Conservation (phyloP, 208 protist species). For the Trypanosoma theileri region DNA sequence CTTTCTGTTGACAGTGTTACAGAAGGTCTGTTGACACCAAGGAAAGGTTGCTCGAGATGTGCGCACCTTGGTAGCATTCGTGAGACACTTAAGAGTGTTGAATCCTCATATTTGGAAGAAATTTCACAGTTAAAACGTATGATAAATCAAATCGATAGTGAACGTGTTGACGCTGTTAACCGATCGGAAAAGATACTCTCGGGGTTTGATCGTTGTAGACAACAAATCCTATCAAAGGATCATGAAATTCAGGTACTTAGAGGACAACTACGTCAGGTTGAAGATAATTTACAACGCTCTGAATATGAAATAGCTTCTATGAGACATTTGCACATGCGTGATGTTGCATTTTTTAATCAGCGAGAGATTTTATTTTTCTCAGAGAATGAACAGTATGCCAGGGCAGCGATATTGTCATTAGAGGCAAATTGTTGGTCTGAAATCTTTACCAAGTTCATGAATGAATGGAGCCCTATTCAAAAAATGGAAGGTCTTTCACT, state of each 20-base stretch:
- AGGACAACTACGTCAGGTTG: constrained; percentile 9
- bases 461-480: too few species aligned
- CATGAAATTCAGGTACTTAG: constrained; percentile 23
- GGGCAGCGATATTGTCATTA: constrained; percentile 17
- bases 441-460: constrained; percentile 1
- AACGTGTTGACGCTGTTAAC: constrained; percentile 26
- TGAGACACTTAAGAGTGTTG: constrained; percentile 18
- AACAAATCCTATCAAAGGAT: constrained; percentile 26
- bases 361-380: constrained; percentile 22
- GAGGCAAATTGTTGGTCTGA: constrained; percentile 22
- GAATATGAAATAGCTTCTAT: constrained; percentile 33
- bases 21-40: constrained; percentile 2
- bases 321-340: constrained; percentile 16
- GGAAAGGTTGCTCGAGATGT: constrained; percentile 17
- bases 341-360: constrained; percentile 26
- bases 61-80: constrained; percentile 19
- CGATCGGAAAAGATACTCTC: constrained; percentile 19
- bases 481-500: not conserved
- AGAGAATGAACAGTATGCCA: constrained; percentile 26
- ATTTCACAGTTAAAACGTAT: constrained; percentile 20
- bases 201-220: constrained; percentile 25
- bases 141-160: constrained; percentile 22
- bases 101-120: constrained; percentile 26
- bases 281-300: constrained; percentile 26
- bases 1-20: not conserved